Conservation (phyloP, 352 stramenopile species). For the Blastocystis sp. region DNA sequence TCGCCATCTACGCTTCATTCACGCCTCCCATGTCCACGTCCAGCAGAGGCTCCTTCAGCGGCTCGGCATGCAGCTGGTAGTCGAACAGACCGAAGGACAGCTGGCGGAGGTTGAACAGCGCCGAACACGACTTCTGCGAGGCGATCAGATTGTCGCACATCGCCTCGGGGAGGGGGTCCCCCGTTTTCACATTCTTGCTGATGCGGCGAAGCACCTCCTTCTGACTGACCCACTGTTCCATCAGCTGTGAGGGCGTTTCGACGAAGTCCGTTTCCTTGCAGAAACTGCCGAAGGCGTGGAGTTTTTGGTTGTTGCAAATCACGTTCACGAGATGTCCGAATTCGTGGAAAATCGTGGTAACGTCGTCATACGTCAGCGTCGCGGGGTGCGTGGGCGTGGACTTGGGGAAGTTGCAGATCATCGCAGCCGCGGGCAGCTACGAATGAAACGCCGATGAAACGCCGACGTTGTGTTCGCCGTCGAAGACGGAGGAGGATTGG, state of each 20-base stretch:
- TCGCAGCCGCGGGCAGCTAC: conserved; percentile 77
- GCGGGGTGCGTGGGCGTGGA: conserved; percentile 77
- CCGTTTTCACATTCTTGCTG: conserved; percentile 80
- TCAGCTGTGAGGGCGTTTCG: conserved; percentile 81
- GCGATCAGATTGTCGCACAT: conserved; percentile 80
- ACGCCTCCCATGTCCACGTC: not conserved
- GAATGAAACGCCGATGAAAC: conserved; percentile 70
- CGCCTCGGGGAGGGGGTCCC: conserved; percentile 80
- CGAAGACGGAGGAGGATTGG: conserved; percentile 79
- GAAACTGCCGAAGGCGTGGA: conserved; percentile 78
- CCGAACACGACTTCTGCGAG: conserved; percentile 81
- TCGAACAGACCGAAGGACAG: conserved; percentile 83
- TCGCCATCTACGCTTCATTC: conserved; percentile 5
- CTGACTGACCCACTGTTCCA: conserved; percentile 86
- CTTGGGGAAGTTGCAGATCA: conserved; percentile 85
- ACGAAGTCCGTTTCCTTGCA: conserved; percentile 80
- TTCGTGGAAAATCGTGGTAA: conserved; percentile 85
- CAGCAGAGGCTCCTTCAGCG: conserved; percentile 40
- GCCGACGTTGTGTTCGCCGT: conserved; percentile 72
- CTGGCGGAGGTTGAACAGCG: conserved; percentile 80
- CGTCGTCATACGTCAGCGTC: conserved; percentile 79
- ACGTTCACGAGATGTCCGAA: conserved; percentile 85
- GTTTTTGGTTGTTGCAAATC: conserved; percentile 79
- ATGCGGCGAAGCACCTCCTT: conserved; percentile 80
- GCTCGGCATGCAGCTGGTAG: conserved; percentile 76